A percentile compares a stretch with the other conserved stretches of the same genome.
Conservation (phyloP, 2,329 filamentous ascomycete species). For the Cercospora sojina region DNA sequence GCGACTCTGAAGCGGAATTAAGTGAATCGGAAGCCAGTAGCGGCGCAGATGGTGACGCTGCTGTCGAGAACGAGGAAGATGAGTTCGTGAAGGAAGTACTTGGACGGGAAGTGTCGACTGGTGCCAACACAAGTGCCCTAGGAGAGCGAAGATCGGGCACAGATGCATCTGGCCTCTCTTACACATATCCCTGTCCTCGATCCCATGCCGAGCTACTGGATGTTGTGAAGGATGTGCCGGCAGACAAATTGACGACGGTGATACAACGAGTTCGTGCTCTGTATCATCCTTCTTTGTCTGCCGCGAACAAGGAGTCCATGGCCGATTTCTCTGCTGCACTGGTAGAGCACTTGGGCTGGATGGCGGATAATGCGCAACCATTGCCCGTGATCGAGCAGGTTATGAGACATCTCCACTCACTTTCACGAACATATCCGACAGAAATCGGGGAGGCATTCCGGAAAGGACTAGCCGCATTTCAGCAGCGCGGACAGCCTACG, state of each 20-base stretch:
- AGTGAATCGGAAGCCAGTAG: slow-evolving; percentile 24
- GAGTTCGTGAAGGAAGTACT: slow-evolving; percentile 50
- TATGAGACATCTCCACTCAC: slow-evolving; percentile 86
- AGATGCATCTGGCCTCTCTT: slow-evolving; percentile 59
- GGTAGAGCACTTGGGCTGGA: slow-evolving; percentile 64
- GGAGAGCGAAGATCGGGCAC: slow-evolving; percentile 43
- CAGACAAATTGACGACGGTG: slow-evolving; percentile 69
- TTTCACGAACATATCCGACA: slow-evolving; percentile 80
- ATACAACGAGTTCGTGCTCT: slow-evolving; percentile 86
- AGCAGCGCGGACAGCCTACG: slow-evolving; percentile 54
- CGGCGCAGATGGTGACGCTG: slow-evolving; percentile 25
- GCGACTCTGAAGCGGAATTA: slow-evolving; percentile 55
- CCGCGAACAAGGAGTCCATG: slow-evolving; percentile 81
- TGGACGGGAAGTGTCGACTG: slow-evolving; percentile 19
- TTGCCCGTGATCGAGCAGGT: slow-evolving; percentile 74
- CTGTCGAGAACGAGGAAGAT: slow-evolving; percentile 47
- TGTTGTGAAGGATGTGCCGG: slow-evolving; percentile 61
- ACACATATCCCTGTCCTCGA: slow-evolving; percentile 81
- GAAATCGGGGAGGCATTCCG: slow-evolving; percentile 77
- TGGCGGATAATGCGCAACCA: slow-evolving; percentile 52
- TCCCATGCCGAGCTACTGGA: slow-evolving; percentile 71
- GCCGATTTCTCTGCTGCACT: slow-evolving; percentile 65
- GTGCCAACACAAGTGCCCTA: slow-evolving; percentile 37
- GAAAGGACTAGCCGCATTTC: slow-evolving; percentile 61
- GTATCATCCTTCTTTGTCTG: slow-evolving; percentile 84